These are phyloP conservation scores for Colletotrichum lini DNA, from an alignment of 2,329 filamentous ascomycete genomes.

Conservation along the genomic window DNA sequence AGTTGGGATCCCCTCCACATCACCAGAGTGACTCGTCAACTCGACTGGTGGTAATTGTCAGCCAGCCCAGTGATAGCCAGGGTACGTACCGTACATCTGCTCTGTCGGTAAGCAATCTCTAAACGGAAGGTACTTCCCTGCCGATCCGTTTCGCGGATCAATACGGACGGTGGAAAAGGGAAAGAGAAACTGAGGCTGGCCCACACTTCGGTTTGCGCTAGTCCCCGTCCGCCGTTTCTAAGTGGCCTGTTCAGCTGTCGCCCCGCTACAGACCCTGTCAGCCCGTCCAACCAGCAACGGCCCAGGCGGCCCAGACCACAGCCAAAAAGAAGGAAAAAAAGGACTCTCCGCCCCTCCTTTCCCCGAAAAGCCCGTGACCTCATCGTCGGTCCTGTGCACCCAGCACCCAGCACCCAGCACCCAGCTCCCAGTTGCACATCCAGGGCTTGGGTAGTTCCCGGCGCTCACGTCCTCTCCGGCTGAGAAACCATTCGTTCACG, in stretches of 20 bases:
- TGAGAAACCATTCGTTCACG: background rate
- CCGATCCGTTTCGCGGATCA: slow-evolving; percentile 7
- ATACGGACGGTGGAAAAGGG: background rate
- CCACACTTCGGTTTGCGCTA: slow-evolving; percentile 14
- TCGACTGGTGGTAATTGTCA: background rate
- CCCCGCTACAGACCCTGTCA: slow-evolving; percentile 24
- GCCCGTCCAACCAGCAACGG: slow-evolving; percentile 27
- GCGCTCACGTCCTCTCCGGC: background rate
- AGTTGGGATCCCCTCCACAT: background rate
- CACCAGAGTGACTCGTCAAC: background rate
- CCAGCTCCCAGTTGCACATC: background rate
- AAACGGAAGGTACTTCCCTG: background rate
- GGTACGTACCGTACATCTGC: background rate
- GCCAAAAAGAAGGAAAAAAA: background rate
- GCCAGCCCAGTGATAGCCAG: background rate
- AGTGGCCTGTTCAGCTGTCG: slow-evolving; percentile 6
- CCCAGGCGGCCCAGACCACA: slow-evolving; percentile 16
- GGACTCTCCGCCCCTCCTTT: background rate
- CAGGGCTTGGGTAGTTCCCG: slow-evolving; percentile 7
- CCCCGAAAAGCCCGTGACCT: slow-evolving; percentile 31
- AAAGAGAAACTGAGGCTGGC: slow-evolving; percentile 2
- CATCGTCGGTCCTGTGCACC: slow-evolving; percentile 23
- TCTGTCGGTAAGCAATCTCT: no score
- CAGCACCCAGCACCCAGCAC: no score
- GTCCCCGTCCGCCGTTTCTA: slow-evolving; percentile 14